Evolutionary conservation across 1,284 basidiomycete species (phyloP).

Genomic region (Anthracocystis walkeri): DNA sequence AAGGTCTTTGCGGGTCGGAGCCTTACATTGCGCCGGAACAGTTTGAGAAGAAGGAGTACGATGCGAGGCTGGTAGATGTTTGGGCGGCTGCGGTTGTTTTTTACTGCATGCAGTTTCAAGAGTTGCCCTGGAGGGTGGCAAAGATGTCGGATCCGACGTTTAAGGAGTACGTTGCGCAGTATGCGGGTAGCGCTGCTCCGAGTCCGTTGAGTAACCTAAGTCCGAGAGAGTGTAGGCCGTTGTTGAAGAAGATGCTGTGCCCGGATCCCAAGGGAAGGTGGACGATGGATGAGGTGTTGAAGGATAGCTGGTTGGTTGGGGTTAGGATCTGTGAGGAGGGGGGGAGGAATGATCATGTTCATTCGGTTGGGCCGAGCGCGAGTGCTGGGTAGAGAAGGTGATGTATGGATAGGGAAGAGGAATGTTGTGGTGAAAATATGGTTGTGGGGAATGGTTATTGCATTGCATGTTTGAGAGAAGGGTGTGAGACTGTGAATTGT

Average conservation of each 20-base stretch:
- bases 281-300: conserved; percentile 85
- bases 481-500: too few relatives aligned
- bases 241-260: conserved; percentile 94
- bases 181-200: conserved; percentile 70
- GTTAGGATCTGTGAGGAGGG: conserved; percentile 46
- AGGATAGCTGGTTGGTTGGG: conserved; percentile 80
- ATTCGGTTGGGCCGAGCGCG: conserved; percentile 24
- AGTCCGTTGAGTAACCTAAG: conserved; percentile 82
- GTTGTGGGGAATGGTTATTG: too few relatives aligned
- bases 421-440: neutral
- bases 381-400: neutral
- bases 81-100: conserved; percentile 98
- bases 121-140: conserved; percentile 86
- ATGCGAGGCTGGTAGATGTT: conserved; percentile 94
- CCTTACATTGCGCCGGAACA: conserved; percentile 99
- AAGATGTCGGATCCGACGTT: conserved; percentile 86
- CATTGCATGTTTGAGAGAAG: too few relatives aligned
- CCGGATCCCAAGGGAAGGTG: conserved; percentile 86
- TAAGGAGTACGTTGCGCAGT: conserved; percentile 82
- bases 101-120: conserved; percentile 81
- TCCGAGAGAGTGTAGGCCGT: conserved; percentile 83
- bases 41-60: conserved; percentile 96
- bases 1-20: conserved; percentile 95
- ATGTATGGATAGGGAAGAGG: neutral
- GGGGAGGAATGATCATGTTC: conserved; percentile 48